A percentile compares a stretch with the other conserved stretches of the same genome.
phyloP scores from a whole-genome alignment of 495 filamentous ascomycete genomes.

The Hypoxylon fuscum region DNA sequence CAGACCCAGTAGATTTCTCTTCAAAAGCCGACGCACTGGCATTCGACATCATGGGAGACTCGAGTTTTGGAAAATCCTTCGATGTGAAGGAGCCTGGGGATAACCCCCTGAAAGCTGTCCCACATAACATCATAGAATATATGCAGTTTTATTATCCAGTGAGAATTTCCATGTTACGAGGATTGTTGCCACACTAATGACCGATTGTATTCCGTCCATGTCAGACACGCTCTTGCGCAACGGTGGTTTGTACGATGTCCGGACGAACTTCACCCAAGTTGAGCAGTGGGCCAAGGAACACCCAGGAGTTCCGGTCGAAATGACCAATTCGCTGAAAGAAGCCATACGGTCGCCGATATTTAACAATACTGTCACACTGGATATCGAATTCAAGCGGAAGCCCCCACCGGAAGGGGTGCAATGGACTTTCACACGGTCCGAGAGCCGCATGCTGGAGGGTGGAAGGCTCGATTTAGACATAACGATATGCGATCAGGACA shows the following conservation, averaged over 20 bases:
- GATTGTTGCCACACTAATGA: too few species aligned
- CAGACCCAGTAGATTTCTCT: constrained; percentile 32
- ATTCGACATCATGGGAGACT: constrained; percentile 54
- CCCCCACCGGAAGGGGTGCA: constrained; percentile 6
- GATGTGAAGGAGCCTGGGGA: constrained; percentile 53
- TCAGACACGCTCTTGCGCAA: constrained; percentile 25
- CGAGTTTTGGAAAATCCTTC: constrained; percentile 64
- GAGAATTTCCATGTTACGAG: too few species aligned
- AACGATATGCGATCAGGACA: constrained; percentile 20
- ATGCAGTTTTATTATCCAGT: constrained; percentile 40
- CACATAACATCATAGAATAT: constrained; percentile 31
- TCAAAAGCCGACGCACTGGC: constrained; percentile 33
- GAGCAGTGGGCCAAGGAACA: constrained; percentile 12
- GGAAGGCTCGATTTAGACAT: constrained; percentile 26
- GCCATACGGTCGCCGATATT: constrained; percentile 5
- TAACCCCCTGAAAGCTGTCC: constrained; percentile 35
- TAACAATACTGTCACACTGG: constrained; percentile 18
- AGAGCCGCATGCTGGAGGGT: constrained; percentile 7
- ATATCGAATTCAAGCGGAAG: constrained; percentile 28
- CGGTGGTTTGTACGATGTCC: constrained; percentile 16
- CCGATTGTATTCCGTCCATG: constrained; percentile 10
- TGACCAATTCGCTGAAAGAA: constrained; percentile 2
- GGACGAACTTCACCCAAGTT: not conserved
- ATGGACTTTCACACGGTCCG: constrained; percentile 9
- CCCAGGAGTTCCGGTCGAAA: constrained; percentile 15